Conservation (phyloP, 1,284 basidiomycete species). For the Heterobasidion irregulare region DNA sequence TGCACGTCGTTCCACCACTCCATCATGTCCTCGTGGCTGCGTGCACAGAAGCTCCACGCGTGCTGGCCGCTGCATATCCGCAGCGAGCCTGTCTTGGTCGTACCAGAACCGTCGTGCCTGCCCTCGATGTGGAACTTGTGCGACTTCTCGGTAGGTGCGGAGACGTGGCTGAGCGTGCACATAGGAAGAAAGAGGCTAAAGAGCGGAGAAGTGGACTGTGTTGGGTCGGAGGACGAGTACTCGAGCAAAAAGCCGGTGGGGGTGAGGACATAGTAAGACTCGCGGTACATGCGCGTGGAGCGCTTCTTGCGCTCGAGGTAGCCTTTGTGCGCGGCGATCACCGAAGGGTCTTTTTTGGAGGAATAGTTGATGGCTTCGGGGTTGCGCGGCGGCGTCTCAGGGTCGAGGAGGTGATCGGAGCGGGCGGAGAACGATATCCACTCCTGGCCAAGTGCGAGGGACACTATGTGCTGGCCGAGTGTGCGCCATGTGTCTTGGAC, state of each 20-base stretch:
- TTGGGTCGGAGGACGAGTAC: constrained; percentile 77
- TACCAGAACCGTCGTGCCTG: constrained; percentile 73
- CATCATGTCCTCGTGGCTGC: constrained; percentile 96
- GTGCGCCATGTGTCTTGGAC: constrained; percentile 81
- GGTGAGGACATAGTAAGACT: constrained; percentile 90
- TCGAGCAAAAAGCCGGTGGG: constrained; percentile 95
- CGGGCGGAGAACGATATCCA: constrained; percentile 98
- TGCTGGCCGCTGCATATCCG: constrained; percentile 37
- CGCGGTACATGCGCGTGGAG: constrained; percentile 86
- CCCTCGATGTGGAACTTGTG: constrained; percentile 99
- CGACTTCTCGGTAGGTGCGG: constrained; percentile 57
- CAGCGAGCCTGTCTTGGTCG: constrained; percentile 47
- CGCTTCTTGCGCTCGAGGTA: constrained; percentile 95
- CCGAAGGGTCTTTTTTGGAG: constrained; percentile 87
- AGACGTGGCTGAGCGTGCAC: constrained; percentile 95
- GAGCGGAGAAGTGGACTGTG: constrained; percentile 57
- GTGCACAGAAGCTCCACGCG: constrained; percentile 88
- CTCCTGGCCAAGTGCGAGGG: constrained; percentile 86
- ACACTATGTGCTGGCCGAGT: constrained; percentile 75
- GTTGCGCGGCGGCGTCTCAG: constrained; percentile 88
- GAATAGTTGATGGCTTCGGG: constrained; percentile 83
- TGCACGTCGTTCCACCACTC: constrained; percentile 99
- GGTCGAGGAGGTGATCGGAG: constrained; percentile 93
- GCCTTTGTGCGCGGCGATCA: constrained; percentile 85
- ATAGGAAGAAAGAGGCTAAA: constrained; percentile 92